Percentiles rank a stretch among this genome's conserved stretches.
phyloP scores from a whole-genome alignment of 2,329 filamentous ascomycete species.

The Teratosphaeria pseudoeucalypti region DNA sequence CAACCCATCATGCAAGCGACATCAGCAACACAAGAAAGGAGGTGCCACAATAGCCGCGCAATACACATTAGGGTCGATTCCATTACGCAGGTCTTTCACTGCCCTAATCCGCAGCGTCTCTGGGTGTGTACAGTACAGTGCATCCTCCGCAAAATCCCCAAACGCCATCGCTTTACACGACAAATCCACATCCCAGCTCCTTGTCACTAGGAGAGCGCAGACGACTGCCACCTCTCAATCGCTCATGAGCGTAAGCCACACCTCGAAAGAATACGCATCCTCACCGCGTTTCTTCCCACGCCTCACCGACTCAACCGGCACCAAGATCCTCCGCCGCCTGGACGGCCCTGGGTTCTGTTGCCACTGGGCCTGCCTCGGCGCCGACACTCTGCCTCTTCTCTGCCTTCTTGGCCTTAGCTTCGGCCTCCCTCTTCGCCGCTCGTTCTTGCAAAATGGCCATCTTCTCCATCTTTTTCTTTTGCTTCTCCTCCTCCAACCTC shows the following conservation, averaged over 20 bases:
- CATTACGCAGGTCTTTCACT: background rate
- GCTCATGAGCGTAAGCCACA: background rate
- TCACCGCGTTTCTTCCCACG: background rate
- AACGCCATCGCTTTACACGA: background rate
- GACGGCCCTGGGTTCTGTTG: background rate
- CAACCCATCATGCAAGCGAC: background rate
- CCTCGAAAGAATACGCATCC: background rate
- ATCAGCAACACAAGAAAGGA: background rate
- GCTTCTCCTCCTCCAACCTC: conserved; percentile 20
- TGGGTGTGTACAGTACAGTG: background rate
- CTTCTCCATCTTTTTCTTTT: conserved; percentile 22
- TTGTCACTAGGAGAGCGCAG: too few relatives aligned
- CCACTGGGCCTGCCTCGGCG: background rate
- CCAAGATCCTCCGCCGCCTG: background rate
- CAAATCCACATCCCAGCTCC: background rate
- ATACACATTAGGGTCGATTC: background rate
- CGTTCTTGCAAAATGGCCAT: conserved; percentile 21
- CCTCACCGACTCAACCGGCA: background rate
- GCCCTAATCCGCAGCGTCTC: background rate
- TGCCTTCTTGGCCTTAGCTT: conserved; percentile 17
- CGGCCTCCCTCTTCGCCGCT: conserved; percentile 14
- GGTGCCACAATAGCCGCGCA: background rate
- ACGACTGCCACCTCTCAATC: too few relatives aligned
- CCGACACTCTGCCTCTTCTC: conserved; percentile 5
- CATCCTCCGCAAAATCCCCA: background rate